phyloP scores from a whole-genome alignment of 208 protist genomes.

The Blastocrithidia nonstop region DNA sequence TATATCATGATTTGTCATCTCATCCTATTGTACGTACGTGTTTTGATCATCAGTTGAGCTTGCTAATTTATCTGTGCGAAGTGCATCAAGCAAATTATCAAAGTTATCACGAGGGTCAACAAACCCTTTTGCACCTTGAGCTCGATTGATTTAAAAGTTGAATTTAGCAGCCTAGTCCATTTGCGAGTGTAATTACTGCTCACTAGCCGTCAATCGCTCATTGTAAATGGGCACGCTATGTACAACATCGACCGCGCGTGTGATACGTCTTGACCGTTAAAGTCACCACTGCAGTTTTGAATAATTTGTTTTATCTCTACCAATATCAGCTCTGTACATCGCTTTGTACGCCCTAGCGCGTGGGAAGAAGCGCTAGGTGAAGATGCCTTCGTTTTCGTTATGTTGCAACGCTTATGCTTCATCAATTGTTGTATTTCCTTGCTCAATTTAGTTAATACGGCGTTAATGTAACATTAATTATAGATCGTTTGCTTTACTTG shows the following conservation, averaged over 20 bases:
- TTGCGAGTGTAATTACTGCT: constrained; percentile 64
- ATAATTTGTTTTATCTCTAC: constrained; percentile 38
- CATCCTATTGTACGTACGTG: constrained; percentile 54
- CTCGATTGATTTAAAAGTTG: constrained; percentile 43
- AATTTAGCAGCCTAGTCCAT: constrained; percentile 79
- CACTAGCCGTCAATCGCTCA: constrained; percentile 60
- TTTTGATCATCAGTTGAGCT: constrained; percentile 12
- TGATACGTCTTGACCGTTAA: constrained; percentile 54
- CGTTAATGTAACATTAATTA: constrained; percentile 67
- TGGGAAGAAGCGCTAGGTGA: constrained; percentile 15
- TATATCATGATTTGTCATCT: constrained; percentile 20
- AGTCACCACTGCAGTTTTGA: constrained; percentile 74
- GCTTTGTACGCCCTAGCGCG: constrained; percentile 27
- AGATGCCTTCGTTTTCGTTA: constrained; percentile 31
- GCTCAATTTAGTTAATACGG: constrained; percentile 56
- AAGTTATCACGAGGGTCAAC: constrained; percentile 67
- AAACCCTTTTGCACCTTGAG: constrained; percentile 71
- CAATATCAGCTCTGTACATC: constrained; percentile 63
- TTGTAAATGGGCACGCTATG: constrained; percentile 79
- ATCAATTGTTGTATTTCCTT: too few relatives aligned
- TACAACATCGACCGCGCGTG: constrained; percentile 63
- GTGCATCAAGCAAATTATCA: constrained; percentile 46
- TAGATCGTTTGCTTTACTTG: constrained; percentile 28
- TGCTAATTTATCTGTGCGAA: constrained; percentile 43
- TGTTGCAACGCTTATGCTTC: constrained; percentile 19